Conservation (phyloP, 768 basidiomycete species). For the Leccinum aurantiacum region DNA sequence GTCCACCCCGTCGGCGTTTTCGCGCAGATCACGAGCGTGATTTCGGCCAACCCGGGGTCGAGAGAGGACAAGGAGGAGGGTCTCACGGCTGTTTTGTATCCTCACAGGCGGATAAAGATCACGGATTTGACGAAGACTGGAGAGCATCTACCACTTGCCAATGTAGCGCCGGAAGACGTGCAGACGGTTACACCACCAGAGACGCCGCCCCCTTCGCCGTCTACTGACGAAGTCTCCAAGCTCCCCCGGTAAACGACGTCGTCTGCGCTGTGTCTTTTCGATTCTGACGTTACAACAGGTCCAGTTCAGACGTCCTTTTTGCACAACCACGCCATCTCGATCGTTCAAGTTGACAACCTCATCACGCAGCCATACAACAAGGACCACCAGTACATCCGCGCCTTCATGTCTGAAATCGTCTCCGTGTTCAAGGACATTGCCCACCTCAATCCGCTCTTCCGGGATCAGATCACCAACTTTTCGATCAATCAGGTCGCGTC, state of each 20-base stretch:
- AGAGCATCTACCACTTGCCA: slow-evolving; percentile 36
- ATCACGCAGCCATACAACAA: slow-evolving; percentile 81
- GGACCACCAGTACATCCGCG: slow-evolving; percentile 92
- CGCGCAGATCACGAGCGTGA: slow-evolving; percentile 94
- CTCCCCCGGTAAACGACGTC: slow-evolving; percentile 22
- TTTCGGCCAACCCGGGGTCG: slow-evolving; percentile 55
- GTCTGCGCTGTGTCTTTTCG: neutral
- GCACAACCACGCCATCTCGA: slow-evolving; percentile 77
- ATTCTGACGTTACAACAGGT: slow-evolving; percentile 34
- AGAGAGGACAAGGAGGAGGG: slow-evolving; percentile 79
- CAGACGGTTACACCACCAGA: slow-evolving; percentile 47
- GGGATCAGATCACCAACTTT: slow-evolving; percentile 97
- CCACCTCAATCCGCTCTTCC: slow-evolving; percentile 94
- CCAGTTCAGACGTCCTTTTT: slow-evolving; percentile 84
- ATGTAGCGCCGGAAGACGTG: slow-evolving; percentile 38
- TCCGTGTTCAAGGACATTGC: slow-evolving; percentile 99
- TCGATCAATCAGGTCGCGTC: slow-evolving; percentile 88
- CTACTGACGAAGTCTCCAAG: slow-evolving; percentile 27
- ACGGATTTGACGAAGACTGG: slow-evolving; percentile 81
- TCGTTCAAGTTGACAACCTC: slow-evolving; percentile 87
- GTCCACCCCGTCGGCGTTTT: slow-evolving; percentile 89
- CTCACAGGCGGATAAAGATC: slow-evolving; percentile 86
- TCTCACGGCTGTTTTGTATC: slow-evolving; percentile 92
- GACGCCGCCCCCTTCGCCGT: slow-evolving; percentile 34
- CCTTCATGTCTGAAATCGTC: slow-evolving; percentile 95